A percentile compares a stretch with the other conserved stretches of the same genome.
Evolutionary conservation across 441 rosid genomes (phyloP).

Genomic region (Eruca vesicaria): DNA sequence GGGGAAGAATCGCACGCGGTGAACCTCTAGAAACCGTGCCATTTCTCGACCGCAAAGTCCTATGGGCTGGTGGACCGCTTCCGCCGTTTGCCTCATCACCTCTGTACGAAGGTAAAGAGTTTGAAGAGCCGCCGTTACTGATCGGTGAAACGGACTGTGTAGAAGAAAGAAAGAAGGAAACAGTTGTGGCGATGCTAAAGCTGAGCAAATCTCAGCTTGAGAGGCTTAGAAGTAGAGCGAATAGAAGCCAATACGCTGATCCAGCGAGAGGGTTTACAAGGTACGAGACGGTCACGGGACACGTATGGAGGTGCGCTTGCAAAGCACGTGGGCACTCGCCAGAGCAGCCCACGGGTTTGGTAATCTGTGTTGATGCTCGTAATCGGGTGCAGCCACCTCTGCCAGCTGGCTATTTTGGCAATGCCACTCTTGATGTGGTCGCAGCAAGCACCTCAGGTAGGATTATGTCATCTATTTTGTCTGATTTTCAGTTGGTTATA

Average conservation of each 20-base stretch:
- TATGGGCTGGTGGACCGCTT: slow-evolving; percentile 39
- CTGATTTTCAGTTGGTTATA: neutral
- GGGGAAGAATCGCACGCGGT: slow-evolving; percentile 51
- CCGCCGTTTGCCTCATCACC: slow-evolving; percentile 4
- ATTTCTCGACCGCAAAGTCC: slow-evolving; percentile 38
- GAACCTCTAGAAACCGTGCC: slow-evolving; percentile 34
- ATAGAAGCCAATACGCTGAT: slow-evolving; percentile 23
- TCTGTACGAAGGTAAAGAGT: slow-evolving; percentile 37
- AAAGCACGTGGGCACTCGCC: slow-evolving; percentile 50
- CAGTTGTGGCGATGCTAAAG: slow-evolving; percentile 42
- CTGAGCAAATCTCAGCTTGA: slow-evolving; percentile 44
- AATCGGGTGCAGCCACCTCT: slow-evolving; percentile 33
- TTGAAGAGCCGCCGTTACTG: slow-evolving; percentile 44
- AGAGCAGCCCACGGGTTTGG: slow-evolving; percentile 50
- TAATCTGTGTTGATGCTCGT: slow-evolving; percentile 34
- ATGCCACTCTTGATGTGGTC: slow-evolving; percentile 49
- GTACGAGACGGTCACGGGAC: slow-evolving; percentile 59
- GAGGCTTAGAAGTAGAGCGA: slow-evolving; percentile 38
- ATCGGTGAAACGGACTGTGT: slow-evolving; percentile 35
- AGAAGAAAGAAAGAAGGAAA: slow-evolving; percentile 45
- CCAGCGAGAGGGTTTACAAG: slow-evolving; percentile 28
- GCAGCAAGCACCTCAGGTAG: slow-evolving; percentile 41
- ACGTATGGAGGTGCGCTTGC: slow-evolving; percentile 55
- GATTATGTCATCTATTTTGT: neutral
- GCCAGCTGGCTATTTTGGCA: slow-evolving; percentile 39